phyloP scores from a whole-genome alignment of 768 basidiomycete species.

The Kwoniella mangroviensis region DNA sequence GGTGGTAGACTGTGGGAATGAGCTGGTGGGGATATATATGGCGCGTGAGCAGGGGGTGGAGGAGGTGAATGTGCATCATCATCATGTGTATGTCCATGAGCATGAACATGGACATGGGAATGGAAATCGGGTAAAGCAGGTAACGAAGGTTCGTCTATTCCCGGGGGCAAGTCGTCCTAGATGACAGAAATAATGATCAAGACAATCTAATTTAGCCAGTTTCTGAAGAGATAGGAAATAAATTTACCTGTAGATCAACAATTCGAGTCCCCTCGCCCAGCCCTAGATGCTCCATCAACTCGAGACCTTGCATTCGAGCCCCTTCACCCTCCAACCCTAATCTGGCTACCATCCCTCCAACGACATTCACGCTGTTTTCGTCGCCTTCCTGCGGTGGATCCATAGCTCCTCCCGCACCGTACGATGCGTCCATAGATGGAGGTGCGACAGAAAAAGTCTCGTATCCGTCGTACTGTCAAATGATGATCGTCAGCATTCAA shows the following conservation, averaged over 20 bases:
- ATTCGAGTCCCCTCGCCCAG: conserved; percentile 55
- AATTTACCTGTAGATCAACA: conserved; percentile 52
- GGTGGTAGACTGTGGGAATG: conserved; percentile 13
- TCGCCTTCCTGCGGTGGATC: conserved; percentile 53
- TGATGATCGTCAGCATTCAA: not conserved
- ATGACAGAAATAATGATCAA: not conserved
- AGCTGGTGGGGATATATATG: conserved; percentile 3
- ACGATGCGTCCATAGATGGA: conserved; percentile 45
- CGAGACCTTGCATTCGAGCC: conserved; percentile 29
- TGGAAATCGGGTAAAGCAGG: conserved; percentile 52
- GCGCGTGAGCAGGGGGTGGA: conserved; percentile 6
- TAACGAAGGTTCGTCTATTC: conserved; percentile 56
- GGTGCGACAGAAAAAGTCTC: conserved; percentile 56
- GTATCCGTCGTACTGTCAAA: conserved; percentile 53
- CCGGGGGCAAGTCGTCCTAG: conserved; percentile 56
- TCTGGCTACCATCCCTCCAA: conserved; percentile 44
- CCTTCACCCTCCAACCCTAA: conserved; percentile 42
- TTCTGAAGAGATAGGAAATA: not conserved
- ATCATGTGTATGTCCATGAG: conserved; percentile 5
- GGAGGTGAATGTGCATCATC: not conserved
- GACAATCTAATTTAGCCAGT: not conserved
- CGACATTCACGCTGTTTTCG: conserved; percentile 37
- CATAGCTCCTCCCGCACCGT: conserved; percentile 52
- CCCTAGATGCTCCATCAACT: conserved; percentile 54
- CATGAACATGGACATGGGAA: not conserved